Percentiles rank a stretch among this genome's conserved stretches.
phyloP scores from a whole-genome alignment of 768 basidiomycete species.

The Kwoniella newhampshirensis region DNA sequence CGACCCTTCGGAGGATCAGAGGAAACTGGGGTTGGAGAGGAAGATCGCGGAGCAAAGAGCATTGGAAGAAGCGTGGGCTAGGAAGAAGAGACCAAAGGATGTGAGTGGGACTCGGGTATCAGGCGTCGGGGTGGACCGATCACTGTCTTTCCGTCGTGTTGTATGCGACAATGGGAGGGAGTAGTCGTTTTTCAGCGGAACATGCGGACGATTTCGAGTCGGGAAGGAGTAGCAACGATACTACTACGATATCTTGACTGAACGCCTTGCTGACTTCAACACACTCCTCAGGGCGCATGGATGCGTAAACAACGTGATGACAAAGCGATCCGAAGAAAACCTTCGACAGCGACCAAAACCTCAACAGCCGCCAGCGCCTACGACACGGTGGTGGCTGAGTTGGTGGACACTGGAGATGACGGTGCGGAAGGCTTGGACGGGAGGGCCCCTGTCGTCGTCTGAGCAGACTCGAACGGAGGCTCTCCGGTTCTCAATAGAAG shows the following conservation, averaged over 20 bases:
- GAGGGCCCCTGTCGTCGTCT: not conserved
- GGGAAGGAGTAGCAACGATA: not conserved
- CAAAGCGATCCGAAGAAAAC: constrained; percentile 42
- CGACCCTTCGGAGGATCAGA: constrained; percentile 13
- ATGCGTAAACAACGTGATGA: constrained; percentile 51
- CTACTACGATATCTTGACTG: too few species aligned
- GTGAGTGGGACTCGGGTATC: constrained; percentile 49
- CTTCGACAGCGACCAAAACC: constrained; percentile 12
- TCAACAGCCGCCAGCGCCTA: not conserved
- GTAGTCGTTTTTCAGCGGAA: not conserved
- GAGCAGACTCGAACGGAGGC: too few species aligned
- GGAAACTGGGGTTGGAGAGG: constrained; percentile 13
- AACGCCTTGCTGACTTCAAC: constrained; percentile 9
- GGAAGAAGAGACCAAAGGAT: constrained; percentile 50
- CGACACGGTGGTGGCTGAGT: not conserved
- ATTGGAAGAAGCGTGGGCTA: constrained; percentile 44
- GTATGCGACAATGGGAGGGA: not conserved
- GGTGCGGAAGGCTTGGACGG: constrained; percentile 1
- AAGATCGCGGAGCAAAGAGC: constrained; percentile 39
- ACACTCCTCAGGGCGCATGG: constrained; percentile 45
- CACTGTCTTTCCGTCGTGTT: too few species aligned
- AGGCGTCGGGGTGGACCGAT: too few species aligned
- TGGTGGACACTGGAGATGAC: constrained; percentile 7
- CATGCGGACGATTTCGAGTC: not conserved
- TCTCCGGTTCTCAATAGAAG: too few species aligned